Evolutionary conservation across 1,284 basidiomycete species (phyloP), one percentile per base, ranked within the genome.

Genomic region (Trametes pubescens): DNA sequence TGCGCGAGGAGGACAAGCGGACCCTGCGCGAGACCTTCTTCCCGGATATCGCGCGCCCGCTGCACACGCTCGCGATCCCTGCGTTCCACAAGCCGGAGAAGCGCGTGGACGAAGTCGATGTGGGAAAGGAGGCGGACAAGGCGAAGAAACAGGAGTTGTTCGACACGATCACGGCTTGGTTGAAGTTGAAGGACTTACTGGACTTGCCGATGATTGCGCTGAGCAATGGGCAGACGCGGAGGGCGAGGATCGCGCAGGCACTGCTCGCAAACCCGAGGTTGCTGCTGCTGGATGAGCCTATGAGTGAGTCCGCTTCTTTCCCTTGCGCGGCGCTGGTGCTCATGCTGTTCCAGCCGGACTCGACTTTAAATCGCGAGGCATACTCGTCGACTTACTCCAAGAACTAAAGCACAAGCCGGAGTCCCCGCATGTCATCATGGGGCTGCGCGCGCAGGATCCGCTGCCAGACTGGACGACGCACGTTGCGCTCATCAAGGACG

Each of bases 191-290:
- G 2, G 71, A 81, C 18, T 76, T 95, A 40, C 78, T 97, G n/a
- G 90, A 96, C 72, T 72, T 96, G 6, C 96, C 95, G 0, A 77
- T 92, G 18, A 83, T 97, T 7, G 92, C 92, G 0, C 76, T 99
- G 55, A 94, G 92, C 66, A 97, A 97, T 70, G 97, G 97, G 0
- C 97, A 99, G 80, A 98, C 91, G 22, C 79, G 97, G 40, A 80
- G 95, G 26, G 95, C 95, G 4, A 82, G 96, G 54, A 93, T 99
- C 51, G 82, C 93, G 2, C 88, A 88, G 67, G 93, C 94, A 0
- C 76, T 99, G 10, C 76, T 98, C 46, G 80, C 79, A 18, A 80
- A 84, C 46, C 93, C 94, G 0, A 83, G 88, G 63, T 69, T 98
- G 52, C 75, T 97, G 22, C 76, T 97, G 2, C 80, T 98, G 14